Conservation (phyloP, 495 filamentous ascomycete genomes). For the Staphylotrichum tortipilum region DNA sequence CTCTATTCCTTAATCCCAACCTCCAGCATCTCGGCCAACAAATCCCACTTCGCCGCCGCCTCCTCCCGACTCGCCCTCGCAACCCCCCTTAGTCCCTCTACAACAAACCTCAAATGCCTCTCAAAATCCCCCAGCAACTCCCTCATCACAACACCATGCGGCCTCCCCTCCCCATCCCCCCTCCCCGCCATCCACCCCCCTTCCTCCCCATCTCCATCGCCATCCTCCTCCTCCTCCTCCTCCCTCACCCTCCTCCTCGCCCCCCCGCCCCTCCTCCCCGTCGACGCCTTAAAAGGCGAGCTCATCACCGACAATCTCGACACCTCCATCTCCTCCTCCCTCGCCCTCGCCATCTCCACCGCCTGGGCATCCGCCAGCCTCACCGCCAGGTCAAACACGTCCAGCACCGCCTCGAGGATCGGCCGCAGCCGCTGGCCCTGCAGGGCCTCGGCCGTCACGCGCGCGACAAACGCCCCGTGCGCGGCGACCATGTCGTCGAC, state of each 20-base stretch:
- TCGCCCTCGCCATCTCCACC: conserved; percentile 28
- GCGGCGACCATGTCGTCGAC: conserved; percentile 72
- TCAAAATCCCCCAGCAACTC: conserved; percentile 43
- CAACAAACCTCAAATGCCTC: conserved; percentile 45
- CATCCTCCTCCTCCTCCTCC: conserved; percentile 28
- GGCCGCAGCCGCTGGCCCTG: conserved; percentile 54
- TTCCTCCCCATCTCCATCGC: conserved; percentile 26
- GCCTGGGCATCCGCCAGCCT: conserved; percentile 41
- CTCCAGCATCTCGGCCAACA: conserved; percentile 52
- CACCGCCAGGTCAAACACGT: conserved; percentile 51
- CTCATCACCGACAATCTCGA: conserved; percentile 26
- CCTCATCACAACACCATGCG: conserved; percentile 31
- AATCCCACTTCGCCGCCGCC: conserved; percentile 46
- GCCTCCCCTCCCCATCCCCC: conserved; percentile 12
- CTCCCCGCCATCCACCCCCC: background rate
- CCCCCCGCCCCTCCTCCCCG: background rate
- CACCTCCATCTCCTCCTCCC: conserved; percentile 34
- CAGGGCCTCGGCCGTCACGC: conserved; percentile 56
- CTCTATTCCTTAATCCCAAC: conserved; percentile 27
- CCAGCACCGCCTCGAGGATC: conserved; percentile 56
- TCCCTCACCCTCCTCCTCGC: conserved; percentile 5
- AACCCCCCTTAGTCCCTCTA: conserved; percentile 46
- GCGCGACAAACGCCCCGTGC: conserved; percentile 54
- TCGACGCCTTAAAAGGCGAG: conserved; percentile 15
- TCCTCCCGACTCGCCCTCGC: conserved; percentile 49